These are phyloP conservation scores for Hypomontagnella monticulosa DNA, from an alignment of 495 filamentous ascomycete genomes.

Conservation along the genomic window DNA sequence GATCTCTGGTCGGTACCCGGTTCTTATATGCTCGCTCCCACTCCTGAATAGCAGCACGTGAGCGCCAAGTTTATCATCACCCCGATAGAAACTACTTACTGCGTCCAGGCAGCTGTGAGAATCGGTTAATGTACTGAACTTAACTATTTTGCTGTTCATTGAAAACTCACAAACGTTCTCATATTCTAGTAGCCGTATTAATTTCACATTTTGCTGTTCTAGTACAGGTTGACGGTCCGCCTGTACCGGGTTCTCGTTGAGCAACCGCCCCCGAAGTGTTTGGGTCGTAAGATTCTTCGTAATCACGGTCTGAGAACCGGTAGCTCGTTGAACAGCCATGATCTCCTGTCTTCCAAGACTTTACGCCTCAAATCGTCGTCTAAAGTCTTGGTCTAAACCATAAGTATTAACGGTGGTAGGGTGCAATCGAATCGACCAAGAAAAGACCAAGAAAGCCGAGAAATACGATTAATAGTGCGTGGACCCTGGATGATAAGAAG, in stretches of 20 bases:
- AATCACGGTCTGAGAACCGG: conserved; percentile 20
- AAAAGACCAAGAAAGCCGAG: conserved; percentile 3
- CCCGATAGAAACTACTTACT: conserved; percentile 7
- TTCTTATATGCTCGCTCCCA: conserved; percentile 31
- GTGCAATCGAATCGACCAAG: not conserved
- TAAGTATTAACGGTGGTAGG: not conserved
- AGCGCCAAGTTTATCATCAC: not conserved
- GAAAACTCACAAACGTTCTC: no score
- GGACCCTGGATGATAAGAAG: no score
- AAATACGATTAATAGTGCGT: conserved; percentile 2
- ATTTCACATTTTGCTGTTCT: not conserved
- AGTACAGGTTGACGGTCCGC: not conserved
- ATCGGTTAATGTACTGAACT: no score
- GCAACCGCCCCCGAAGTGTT: conserved; percentile 1
- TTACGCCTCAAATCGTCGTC: no score
- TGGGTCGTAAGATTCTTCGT: not conserved
- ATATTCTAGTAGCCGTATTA: conserved; percentile 16
- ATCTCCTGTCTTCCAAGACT: not conserved
- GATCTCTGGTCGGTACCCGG: conserved; percentile 33
- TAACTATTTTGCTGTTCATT: no score
- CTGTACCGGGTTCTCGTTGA: not conserved
- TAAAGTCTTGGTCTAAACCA: no score
- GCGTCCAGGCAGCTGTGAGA: conserved; percentile 26
- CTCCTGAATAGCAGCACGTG: conserved; percentile 10
- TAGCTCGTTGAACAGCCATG: conserved; percentile 11